phyloP scores from a whole-genome alignment of 78 protist genomes.

The Dictyostelium brefeldianum region DNA sequence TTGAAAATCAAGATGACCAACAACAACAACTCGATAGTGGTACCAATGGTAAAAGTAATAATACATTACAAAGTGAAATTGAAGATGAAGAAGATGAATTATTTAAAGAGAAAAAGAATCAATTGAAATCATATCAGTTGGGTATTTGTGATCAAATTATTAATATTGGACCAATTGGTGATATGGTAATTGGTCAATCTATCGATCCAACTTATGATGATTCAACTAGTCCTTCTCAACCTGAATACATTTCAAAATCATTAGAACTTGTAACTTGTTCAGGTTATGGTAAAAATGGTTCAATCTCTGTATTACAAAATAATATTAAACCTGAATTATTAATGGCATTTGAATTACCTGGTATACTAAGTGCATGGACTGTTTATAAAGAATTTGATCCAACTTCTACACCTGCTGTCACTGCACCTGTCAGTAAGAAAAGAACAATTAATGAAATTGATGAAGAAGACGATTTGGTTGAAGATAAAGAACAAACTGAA shows the following conservation, averaged over 20 bases:
- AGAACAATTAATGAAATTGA: slow-evolving; percentile 1
- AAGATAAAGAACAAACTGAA: neutral
- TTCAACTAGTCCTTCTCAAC: neutral
- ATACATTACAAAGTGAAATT: neutral
- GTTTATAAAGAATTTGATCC: slow-evolving; percentile 34
- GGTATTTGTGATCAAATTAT: slow-evolving; percentile 72
- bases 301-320: slow-evolving; percentile 54
- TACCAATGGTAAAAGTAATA: neutral
- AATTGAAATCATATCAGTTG: slow-evolving; percentile 58
- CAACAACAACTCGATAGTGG: neutral
- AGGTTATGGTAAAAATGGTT: slow-evolving; percentile 81
- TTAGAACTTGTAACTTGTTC: slow-evolving; percentile 74
- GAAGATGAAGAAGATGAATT: slow-evolving; percentile 67
- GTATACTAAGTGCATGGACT: slow-evolving; percentile 44
- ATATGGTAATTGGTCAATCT: slow-evolving; percentile 44
- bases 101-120: slow-evolving; percentile 63
- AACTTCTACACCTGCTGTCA: too few species aligned
- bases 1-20: slow-evolving; percentile 1
- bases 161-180: slow-evolving; percentile 71
- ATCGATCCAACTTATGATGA: slow-evolving; percentile 24
- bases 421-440: too few species aligned
- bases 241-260: neutral
- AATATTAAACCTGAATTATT: slow-evolving; percentile 66
- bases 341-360: slow-evolving; percentile 24
- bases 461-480: neutral